Percentiles rank a stretch among this genome's conserved stretches.
phyloP scores from a whole-genome alignment of 2,329 filamentous ascomycete species.

The Venturia effusa region DNA sequence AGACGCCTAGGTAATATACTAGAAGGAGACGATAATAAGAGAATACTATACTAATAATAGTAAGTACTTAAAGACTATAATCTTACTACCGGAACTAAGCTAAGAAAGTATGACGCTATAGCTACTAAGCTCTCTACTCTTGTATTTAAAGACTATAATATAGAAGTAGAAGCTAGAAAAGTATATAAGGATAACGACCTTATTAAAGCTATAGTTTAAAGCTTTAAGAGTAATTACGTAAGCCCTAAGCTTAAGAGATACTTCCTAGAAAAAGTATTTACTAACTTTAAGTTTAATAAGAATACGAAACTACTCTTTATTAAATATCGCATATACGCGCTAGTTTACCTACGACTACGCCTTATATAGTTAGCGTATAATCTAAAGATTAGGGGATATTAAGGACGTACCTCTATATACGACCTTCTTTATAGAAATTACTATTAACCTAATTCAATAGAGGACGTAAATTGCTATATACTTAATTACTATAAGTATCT shows the following conservation, averaged over 20 bases:
- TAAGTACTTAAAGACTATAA: no score
- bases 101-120: neutral
- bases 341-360: neutral
- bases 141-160: neutral
- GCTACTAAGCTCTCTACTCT: neutral
- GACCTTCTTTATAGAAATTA: no score
- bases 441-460: no score
- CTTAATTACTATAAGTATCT: neutral
- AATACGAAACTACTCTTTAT: neutral
- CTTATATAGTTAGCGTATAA: neutral
- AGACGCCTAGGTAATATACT: no score
- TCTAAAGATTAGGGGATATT: neutral
- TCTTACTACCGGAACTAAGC: no score
- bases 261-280: neutral
- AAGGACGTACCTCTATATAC: neutral
- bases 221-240: neutral
- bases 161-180: neutral
- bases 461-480: neutral
- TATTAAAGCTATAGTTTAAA: neutral
- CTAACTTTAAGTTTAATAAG: neutral
- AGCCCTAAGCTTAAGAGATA: neutral
- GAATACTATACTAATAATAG: no score
- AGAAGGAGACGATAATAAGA: no score
- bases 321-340: neutral
- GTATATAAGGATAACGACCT: neutral